Evolutionary conservation across 768 basidiomycete genomes (phyloP).

Genomic region (Calocybe indica): DNA sequence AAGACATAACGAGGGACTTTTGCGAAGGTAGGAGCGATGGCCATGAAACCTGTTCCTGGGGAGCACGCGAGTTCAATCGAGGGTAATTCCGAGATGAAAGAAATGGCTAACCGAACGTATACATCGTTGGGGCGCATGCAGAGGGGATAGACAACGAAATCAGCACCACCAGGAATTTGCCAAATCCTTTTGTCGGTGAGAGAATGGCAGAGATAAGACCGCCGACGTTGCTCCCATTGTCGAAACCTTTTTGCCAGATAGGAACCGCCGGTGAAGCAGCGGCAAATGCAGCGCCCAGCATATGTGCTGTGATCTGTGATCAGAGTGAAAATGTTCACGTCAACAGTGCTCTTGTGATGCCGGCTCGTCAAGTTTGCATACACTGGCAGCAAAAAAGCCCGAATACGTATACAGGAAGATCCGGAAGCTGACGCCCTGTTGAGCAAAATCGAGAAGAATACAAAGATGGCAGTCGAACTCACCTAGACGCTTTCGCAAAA

Average conservation of each 20-base stretch:
- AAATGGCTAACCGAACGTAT: constrained; percentile 48
- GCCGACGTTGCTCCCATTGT: constrained; percentile 47
- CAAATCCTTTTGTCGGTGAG: constrained; percentile 54
- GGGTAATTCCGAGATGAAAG: background rate
- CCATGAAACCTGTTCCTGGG: constrained; percentile 58
- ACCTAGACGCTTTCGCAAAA: constrained; percentile 24
- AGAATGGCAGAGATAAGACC: constrained; percentile 61
- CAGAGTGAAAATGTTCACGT: constrained; percentile 15
- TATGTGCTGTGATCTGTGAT: constrained; percentile 31
- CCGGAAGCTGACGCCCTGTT: constrained; percentile 30
- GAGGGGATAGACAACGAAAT: constrained; percentile 71
- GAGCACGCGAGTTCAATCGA: background rate
- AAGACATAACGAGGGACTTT: constrained; percentile 66
- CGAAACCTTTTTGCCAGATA: constrained; percentile 51
- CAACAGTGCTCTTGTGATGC: background rate
- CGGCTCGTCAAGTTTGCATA: constrained; percentile 21
- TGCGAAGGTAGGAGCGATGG: constrained; percentile 47
- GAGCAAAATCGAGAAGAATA: background rate
- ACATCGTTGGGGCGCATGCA: constrained; percentile 74
- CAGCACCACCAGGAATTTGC: constrained; percentile 66
- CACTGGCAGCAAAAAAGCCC: constrained; percentile 57
- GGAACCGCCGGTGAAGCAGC: constrained; percentile 49
- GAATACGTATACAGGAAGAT: constrained; percentile 63
- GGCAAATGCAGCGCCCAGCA: constrained; percentile 66
- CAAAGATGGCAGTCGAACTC: background rate